Conservation (phyloP, 352 stramenopile species). For the Globisporangium heterothallicum region DNA sequence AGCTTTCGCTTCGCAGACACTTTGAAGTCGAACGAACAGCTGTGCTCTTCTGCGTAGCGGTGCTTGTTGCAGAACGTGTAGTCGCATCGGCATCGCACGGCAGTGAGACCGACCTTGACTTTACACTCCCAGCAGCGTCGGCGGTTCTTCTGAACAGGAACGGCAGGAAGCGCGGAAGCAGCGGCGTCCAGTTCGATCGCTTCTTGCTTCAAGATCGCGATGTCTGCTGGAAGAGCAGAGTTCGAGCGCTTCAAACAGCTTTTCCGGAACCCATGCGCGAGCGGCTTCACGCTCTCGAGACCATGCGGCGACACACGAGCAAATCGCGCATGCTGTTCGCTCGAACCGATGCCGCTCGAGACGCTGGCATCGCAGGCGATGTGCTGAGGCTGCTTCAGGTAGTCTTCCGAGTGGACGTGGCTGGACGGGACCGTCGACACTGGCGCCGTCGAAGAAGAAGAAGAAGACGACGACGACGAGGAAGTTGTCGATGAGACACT, state of each 20-base stretch:
- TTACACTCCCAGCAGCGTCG: conserved; percentile 87
- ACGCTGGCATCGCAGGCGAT: too few species aligned
- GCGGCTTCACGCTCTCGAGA: conserved; percentile 46
- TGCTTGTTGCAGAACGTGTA: conserved; percentile 89
- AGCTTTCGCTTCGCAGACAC: conserved; percentile 76
- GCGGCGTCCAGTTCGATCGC: background rate
- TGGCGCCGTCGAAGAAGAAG: background rate
- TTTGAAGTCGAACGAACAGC: conserved; percentile 87
- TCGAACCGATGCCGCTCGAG: background rate
- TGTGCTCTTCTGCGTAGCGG: conserved; percentile 87
- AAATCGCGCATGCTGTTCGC: too few species aligned
- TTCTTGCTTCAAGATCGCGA: conserved; percentile 11
- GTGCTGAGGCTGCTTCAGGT: too few species aligned
- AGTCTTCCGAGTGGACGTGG: background rate
- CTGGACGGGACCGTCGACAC: background rate
- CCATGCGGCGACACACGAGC: conserved; percentile 32
- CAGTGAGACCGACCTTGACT: conserved; percentile 81
- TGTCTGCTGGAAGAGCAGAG: conserved; percentile 30
- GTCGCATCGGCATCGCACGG: conserved; percentile 84
- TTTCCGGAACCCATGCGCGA: conserved; percentile 45
- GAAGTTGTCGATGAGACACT: conserved; percentile 20
- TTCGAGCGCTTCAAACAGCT: conserved; percentile 70
- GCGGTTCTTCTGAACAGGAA: conserved; percentile 79
- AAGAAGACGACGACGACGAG: conserved; percentile 10
- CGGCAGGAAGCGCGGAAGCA: conserved; percentile 9